Evolutionary conservation across 306 rosid genomes (phyloP), one percentile per base, ranked within the genome.

Genomic region (Lathyrus sativus): DNA sequence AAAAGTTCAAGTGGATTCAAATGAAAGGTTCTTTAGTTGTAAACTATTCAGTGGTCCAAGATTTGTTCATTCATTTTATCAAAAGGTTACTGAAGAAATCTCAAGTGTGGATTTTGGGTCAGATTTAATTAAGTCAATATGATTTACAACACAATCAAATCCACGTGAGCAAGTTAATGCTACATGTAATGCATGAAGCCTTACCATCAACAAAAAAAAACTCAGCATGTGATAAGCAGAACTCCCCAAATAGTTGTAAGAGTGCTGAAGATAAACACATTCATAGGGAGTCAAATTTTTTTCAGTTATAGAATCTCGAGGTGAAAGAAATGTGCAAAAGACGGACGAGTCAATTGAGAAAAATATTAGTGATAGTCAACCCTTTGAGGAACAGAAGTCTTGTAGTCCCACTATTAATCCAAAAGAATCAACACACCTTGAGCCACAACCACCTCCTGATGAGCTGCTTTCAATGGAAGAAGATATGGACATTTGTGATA

Each of bases 401-500:
- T 73, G 88, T 80, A 84, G 89, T 79, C 89, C 97, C 45, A 60
- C 81, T 60, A 70, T 79, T 56, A 57, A 63, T 64, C 67, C 56
- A 79, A 77, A 66, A 69, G 97, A 84, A 75, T 70, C 80, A 62
- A 81, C 89, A 51, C 71, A 18, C 43, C 54, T 70, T 50, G 89
- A 63, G 67, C 81, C 83, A 60, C 79, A 65, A 57, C 83, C 83
- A 63, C 79, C 82, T 73, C 80, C 78, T 9, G 99, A 87, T 66
- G 99, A 90, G 84, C 82, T 83, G 64, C 89, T 84, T 79, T 90
- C 97, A 2, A 95, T 95, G 99, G 99, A 95, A 77, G 99, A 95
- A 81, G 99, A 95, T 67, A 95, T 95, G 99, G 99, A 95, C 82
- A 95, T 95, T 65, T 90, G 97, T 61, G 96, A 95, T 74, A 95